phyloP scores from a whole-genome alignment of 495 filamentous ascomycete species.

The Aspergillus panamensis region DNA sequence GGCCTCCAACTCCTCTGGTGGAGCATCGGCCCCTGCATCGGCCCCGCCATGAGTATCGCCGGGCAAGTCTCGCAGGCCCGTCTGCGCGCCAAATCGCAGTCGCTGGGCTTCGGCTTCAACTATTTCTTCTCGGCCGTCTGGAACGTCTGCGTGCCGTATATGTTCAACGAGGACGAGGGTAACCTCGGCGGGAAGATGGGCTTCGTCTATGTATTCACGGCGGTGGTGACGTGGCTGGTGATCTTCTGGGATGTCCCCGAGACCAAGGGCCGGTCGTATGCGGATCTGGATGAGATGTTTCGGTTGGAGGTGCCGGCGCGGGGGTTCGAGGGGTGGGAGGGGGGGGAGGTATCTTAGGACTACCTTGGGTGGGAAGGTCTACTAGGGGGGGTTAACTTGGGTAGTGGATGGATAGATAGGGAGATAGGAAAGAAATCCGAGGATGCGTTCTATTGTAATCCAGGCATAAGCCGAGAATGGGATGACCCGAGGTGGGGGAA shows the following conservation, averaged over 20 bases:
- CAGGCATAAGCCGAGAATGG: too few relatives aligned
- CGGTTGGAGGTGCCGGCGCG: slow-evolving; percentile 7
- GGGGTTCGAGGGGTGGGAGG: slow-evolving; percentile 8
- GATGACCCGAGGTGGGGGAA: too few relatives aligned
- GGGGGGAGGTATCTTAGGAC: background rate
- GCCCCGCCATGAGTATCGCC: slow-evolving; percentile 24
- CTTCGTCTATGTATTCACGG: slow-evolving; percentile 24
- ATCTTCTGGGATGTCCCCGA: slow-evolving; percentile 29
- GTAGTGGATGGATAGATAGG: background rate
- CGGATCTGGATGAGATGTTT: slow-evolving; percentile 28
- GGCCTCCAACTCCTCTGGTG: slow-evolving; percentile 21
- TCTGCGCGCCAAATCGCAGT: slow-evolving; percentile 28
- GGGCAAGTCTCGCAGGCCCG: slow-evolving; percentile 27
- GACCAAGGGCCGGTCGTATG: slow-evolving; percentile 26
- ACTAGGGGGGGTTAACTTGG: background rate
- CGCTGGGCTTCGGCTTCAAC: slow-evolving; percentile 26
- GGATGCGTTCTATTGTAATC: too few relatives aligned
- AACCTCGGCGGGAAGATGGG: slow-evolving; percentile 28
- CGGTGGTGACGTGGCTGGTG: slow-evolving; percentile 4
- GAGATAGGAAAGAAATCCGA: too few relatives aligned
- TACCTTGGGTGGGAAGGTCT: background rate
- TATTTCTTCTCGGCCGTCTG: slow-evolving; percentile 22
- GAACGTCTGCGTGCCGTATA: slow-evolving; percentile 25
- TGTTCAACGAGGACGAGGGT: slow-evolving; percentile 28
- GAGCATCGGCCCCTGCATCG: slow-evolving; percentile 23